phyloP scores from a whole-genome alignment of 2,329 filamentous ascomycete species.

The Aspergillus nomiae region DNA sequence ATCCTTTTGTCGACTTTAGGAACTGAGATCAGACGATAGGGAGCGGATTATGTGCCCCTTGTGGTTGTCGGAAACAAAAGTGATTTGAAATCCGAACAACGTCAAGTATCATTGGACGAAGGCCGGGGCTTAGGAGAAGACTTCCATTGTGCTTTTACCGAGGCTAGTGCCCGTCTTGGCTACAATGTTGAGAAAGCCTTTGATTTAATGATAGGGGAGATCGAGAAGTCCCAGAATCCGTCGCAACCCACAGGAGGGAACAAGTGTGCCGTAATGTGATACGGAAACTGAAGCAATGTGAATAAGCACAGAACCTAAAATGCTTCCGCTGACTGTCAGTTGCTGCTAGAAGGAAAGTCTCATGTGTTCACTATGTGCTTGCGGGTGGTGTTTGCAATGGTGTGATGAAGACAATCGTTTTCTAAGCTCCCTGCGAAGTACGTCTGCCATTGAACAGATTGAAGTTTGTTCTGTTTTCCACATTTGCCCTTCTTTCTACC shows the following conservation, averaged over 20 bases:
- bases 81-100: constrained; percentile 87
- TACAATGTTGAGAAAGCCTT: constrained; percentile 93
- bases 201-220: constrained; percentile 89
- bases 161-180: constrained; percentile 91
- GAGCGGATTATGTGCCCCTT: constrained; percentile 87
- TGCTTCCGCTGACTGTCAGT: not conserved
- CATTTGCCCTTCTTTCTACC: not conserved
- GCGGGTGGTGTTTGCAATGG: not conserved
- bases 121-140: constrained; percentile 82
- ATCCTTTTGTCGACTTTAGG: not conserved
- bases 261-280: constrained; percentile 86
- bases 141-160: constrained; percentile 90
- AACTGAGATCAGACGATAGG: constrained; percentile 54
- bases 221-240: constrained; percentile 92
- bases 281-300: not conserved
- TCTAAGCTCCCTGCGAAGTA: not conserved
- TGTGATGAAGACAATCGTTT: not conserved
- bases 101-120: constrained; percentile 84
- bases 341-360: not conserved
- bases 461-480: not conserved
- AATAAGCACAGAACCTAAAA: not conserved
- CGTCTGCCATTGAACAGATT: not conserved
- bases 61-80: constrained; percentile 97
- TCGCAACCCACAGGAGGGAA: constrained; percentile 76
- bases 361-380: not conserved